These are phyloP conservation scores for Sclerotinia minor DNA, from an alignment of 2,329 filamentous ascomycete genomes.

Conservation along the genomic window DNA sequence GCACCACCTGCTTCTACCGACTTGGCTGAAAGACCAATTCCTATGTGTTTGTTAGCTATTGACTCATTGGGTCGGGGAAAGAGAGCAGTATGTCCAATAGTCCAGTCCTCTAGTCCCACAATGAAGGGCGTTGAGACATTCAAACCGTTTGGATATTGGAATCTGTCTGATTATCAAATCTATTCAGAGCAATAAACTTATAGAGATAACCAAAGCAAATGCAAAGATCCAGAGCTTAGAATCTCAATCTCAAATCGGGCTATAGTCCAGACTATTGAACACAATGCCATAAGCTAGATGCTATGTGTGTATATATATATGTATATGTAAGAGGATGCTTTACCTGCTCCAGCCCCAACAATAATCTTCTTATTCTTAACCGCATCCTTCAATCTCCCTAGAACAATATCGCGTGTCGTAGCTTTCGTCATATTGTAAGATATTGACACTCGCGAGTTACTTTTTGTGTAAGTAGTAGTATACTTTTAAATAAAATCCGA, in stretches of 20 bases:
- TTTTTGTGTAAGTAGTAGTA: neutral
- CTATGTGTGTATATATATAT: neutral
- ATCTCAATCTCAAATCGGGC: no score
- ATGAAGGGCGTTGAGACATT: no score
- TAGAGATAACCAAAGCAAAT: no score
- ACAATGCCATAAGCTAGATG: no score
- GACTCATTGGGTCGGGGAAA: neutral
- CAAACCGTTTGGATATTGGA: no score
- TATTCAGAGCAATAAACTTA: no score
- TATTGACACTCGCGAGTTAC: neutral
- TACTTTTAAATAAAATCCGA: neutral
- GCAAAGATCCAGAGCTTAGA: no score
- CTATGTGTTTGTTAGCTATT: conserved; percentile 40
- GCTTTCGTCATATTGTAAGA: conserved; percentile 55
- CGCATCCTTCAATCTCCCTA: conserved; percentile 54
- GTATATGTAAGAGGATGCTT: neutral
- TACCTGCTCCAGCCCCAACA: conserved; percentile 65
- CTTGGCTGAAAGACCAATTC: conserved; percentile 70
- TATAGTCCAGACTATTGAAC: no score
- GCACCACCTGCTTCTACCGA: conserved; percentile 67
- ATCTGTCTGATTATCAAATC: no score
- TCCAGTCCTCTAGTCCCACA: no score
- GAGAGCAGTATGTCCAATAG: neutral
- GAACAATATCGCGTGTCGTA: conserved; percentile 56
- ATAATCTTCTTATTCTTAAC: conserved; percentile 58